Evolutionary conservation across 2,329 filamentous ascomycete genomes (phyloP), one percentile per base, ranked within the genome.

Genomic region (Colletotrichum cereale): DNA sequence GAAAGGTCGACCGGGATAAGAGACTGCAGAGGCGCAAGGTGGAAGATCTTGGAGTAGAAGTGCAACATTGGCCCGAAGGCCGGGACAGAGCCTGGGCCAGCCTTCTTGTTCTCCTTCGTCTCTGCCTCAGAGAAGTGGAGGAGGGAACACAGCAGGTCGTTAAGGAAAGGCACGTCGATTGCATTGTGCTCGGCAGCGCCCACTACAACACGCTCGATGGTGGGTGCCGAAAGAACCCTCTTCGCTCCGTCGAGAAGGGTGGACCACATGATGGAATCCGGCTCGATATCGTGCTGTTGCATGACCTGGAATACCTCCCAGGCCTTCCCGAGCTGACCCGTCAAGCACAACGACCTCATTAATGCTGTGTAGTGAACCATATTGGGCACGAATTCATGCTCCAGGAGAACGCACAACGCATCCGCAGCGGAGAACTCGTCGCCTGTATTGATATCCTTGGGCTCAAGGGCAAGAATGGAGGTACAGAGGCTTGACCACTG

Each of bases 231-330:
- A 31, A 84, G 80, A 26, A 84, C 84, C 5, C 79, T 78, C 75
- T 94, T 93, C 62, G 93, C 92, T 40, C 92, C 91, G 70, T 91
- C 88, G 52, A 97, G 86, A 42, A 97, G 83, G 36, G 90, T 90
- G 1, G 90, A 85, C 78, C 91, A 93, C 0, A 93, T 91, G 74
- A 89, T 87, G 0, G 82, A 81, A 78, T 97, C 90, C 0, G 93
- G 88, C 65, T 87, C 79, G 21, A 93, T 83, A 3, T 88, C 87
- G 73, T 89, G 86, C 18, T 85, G 81, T 62, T 86, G 81, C 78
- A 95, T 87, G 50, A 90, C 85, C 31, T 90, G 84, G 75, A 91
- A 90, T 61, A 96, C 86, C 50, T 88, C 85, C 82, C 90, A 89
- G 0, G 90, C 92, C 3, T 90, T 88, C 47, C 87, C 83, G 10